Evolutionary conservation across 2,329 filamentous ascomycete genomes (phyloP), one percentile per base, ranked within the genome.

Genomic region (Sphaerostilbella broomeana): DNA sequence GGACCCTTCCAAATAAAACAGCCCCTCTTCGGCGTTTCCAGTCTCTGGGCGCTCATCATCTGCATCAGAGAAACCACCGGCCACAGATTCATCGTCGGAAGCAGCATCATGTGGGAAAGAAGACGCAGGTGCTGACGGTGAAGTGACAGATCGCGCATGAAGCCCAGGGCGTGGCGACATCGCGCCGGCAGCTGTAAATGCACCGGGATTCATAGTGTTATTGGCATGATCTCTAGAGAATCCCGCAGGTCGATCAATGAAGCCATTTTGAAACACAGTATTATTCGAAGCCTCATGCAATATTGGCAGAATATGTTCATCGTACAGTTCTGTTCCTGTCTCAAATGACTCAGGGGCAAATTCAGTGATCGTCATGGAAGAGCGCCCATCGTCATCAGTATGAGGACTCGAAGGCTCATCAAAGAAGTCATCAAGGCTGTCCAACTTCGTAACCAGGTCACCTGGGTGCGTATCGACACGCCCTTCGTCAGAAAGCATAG

Each of bases 271-370:
- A 60, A 97, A 92, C 3, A 79, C 88, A 2, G 79, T 76, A 25
- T 83, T 81, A 47, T 80, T 90, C 9, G 74, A 86, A 55, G 87
- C 92, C 55, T 92, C 86, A 51, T 92, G 84, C 5, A 95, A 66
- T 36, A 95, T 94, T 0, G 90, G 90, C 9, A 92, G 71, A 6
- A 92, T 94, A 56, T 94, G 86, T 59, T 95, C 87, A 53, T 95
- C 89, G 60, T 97, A 95, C 1, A 95, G 66, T 56, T 86, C 81
- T 16, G 89, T 86, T 9, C 81, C 84, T 1, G 81, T 80, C 48
- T 92, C 84, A 36, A 80, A 79, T 8, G 72, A 73, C 45, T 80
- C 79, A 0, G 75, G 74, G 0, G 77, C 70, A 47, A 80, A 84
- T 55, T 81, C 77, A 0, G 77, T 81, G 12, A 81, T 70, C 0